phyloP scores from a whole-genome alignment of 495 filamentous ascomycete species.

The Echria macrotheca region DNA sequence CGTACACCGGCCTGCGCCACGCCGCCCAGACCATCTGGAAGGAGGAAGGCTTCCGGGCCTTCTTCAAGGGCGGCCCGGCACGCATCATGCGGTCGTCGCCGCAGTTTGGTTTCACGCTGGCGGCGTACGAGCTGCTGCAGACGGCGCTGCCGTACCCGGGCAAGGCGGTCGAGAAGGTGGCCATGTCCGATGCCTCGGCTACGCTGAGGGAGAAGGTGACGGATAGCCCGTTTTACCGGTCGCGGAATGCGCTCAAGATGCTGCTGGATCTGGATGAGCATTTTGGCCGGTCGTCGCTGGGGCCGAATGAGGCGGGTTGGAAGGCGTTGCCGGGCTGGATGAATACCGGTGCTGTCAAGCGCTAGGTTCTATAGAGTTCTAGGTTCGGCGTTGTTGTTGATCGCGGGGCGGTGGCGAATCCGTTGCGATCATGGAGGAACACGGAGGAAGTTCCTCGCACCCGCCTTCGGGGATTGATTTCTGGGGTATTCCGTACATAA shows the following conservation, averaged over 20 bases:
- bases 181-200: conserved; percentile 29
- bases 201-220: conserved; percentile 48
- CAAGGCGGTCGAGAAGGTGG: conserved; percentile 35
- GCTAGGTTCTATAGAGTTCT: too few relatives aligned
- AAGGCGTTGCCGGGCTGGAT: conserved; percentile 40
- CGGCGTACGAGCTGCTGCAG: conserved; percentile 89
- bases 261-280: conserved; percentile 91
- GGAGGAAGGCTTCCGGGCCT: conserved; percentile 90
- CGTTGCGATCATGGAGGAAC: too few relatives aligned
- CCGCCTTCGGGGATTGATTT: too few relatives aligned
- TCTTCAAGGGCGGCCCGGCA: conserved; percentile 97
- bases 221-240: conserved; percentile 71
- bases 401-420: too few relatives aligned
- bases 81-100: conserved; percentile 91
- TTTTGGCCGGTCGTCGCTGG: conserved; percentile 64
- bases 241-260: conserved; percentile 92
- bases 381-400: too few relatives aligned
- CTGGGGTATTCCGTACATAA: too few relatives aligned
- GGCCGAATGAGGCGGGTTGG: conserved; percentile 49
- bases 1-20: conserved; percentile 82
- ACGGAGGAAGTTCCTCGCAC: too few relatives aligned
- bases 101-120: conserved; percentile 96
- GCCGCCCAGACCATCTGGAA: conserved; percentile 74
- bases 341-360: conserved; percentile 21
- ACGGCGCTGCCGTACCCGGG: conserved; percentile 72